Evolutionary conservation across 176 grass and related monocot species (phyloP), one percentile per base, ranked within the genome.

Genomic region (Cenchrus fungigraminus): DNA sequence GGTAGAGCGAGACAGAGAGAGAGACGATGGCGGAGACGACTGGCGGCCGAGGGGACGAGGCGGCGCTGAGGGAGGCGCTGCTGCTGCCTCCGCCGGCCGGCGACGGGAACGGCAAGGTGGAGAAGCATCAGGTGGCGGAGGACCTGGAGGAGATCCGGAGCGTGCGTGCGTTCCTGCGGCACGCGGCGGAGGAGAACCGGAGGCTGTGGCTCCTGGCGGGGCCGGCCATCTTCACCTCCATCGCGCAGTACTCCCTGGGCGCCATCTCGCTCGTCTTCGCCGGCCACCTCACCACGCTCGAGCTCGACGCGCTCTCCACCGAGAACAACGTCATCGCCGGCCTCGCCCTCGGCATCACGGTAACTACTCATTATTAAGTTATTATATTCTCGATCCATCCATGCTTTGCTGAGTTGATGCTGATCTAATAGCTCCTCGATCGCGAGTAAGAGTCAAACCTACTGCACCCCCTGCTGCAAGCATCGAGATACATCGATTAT

Each of bases 281-380:
- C 37, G 95, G 95, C 47, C 95, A 97, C 74, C 90, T 97, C 29
- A 93, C 84, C 19, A 97, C 92, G 13, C 92, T 97, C 60, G 95
- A 97, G 82, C 90, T 97, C 42, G 95, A 97, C n/a, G 92, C 90
- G 51, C 69, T 94, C 82, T 97, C 95, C 53, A 97, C 92, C 17
- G 92, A 94, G 84, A 97, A 95, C 89, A 88, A 80, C 74, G 91
- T 97, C 66, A 91, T 95, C 76, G 91, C 92, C 12, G 95, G 92
- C 10, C 95, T 97, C 45, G 95, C 92, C 20, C 86, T 93, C 17
- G 90, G 92, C 7, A 86, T 97, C 84, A 94, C 91, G 90, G 83
- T 95, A 74, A 12, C 45, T 12, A 4, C 4, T 57, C 6, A 16
- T 57, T 20, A 20, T 20, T 19, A 2, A 6, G 53, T 6, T 56